Conservation (phyloP, 2,329 filamentous ascomycete species). For the Xenosphaeropsis pyriputrescens region DNA sequence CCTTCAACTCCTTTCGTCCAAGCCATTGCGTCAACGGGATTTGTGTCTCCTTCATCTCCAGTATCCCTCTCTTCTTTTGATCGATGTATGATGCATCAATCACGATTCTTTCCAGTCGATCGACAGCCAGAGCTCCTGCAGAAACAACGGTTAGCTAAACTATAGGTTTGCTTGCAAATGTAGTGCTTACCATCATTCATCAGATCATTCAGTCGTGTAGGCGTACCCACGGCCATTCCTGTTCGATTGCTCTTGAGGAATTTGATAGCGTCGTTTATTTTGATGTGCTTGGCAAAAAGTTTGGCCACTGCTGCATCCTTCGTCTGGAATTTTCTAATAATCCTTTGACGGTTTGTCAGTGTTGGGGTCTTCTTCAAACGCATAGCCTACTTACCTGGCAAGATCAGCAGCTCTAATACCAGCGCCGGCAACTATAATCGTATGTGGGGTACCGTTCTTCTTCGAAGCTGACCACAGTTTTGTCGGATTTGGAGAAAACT, state of each 20-base stretch:
- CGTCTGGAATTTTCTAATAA: constrained; percentile 63
- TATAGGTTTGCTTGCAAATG: too few relatives aligned
- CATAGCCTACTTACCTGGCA: constrained; percentile 39
- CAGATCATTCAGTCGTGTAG: constrained; percentile 66
- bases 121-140: constrained; percentile 52
- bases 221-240: constrained; percentile 83
- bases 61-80: constrained; percentile 81
- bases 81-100: constrained; percentile 90
- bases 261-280: constrained; percentile 71
- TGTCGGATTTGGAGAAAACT: constrained; percentile 39
- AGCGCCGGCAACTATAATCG: constrained; percentile 73
- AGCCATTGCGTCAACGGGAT: constrained; percentile 67
- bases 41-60: constrained; percentile 92
- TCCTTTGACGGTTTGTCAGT: constrained; percentile 26
- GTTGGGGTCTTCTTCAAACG: not conserved
- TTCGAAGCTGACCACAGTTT: constrained; percentile 48
- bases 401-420: constrained; percentile 79
- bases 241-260: constrained; percentile 58
- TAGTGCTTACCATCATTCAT: constrained; percentile 57
- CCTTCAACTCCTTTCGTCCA: constrained; percentile 53
- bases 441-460: constrained; percentile 65
- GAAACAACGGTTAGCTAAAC: too few relatives aligned
- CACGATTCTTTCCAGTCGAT: constrained; percentile 63
- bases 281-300: constrained; percentile 97
- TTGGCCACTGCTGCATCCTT: constrained; percentile 74